These are phyloP conservation scores for Eucalyptus tenuipes DNA, from an alignment of 345 rosid species.

Conservation along the genomic window DNA sequence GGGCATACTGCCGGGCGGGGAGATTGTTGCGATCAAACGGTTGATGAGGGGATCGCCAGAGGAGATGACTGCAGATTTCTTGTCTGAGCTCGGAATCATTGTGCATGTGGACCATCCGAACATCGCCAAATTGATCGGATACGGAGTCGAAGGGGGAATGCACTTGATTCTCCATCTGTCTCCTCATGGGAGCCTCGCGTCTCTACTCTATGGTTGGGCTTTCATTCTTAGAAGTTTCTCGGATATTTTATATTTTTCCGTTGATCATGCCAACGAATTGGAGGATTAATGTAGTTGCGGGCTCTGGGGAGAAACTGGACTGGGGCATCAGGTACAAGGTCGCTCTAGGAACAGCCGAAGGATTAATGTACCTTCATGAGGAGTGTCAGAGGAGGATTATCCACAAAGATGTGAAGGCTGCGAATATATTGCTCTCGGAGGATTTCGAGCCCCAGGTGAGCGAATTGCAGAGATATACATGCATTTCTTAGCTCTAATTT, in stretches of 20 bases:
- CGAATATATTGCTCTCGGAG: constrained; percentile 76
- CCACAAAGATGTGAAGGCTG: constrained; percentile 90
- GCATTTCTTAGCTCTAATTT: not conserved
- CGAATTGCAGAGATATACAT: not conserved
- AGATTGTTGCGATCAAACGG: constrained; percentile 58
- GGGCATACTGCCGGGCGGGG: constrained; percentile 54
- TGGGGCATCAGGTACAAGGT: constrained; percentile 65
- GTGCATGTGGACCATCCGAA: constrained; percentile 94
- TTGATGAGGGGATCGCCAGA: constrained; percentile 69
- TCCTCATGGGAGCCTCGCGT: constrained; percentile 76
- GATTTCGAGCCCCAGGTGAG: constrained; percentile 78
- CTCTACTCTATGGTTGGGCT: constrained; percentile 63
- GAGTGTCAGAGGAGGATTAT: constrained; percentile 90
- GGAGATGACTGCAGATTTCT: constrained; percentile 75
- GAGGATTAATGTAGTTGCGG: constrained; percentile 7
- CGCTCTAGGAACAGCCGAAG: constrained; percentile 74
- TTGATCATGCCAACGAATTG: not conserved
- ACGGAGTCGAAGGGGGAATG: constrained; percentile 96
- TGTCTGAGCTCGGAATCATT: constrained; percentile 85
- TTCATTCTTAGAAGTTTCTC: not conserved
- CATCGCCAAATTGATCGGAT: constrained; percentile 76
- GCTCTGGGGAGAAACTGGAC: constrained; percentile 39
- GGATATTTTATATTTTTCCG: not conserved
- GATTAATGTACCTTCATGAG: constrained; percentile 76
- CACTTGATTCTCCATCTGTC: constrained; percentile 84